These are phyloP conservation scores for Auriscalpium microsporum DNA, from an alignment of 768 basidiomycete species.

Conservation along the genomic window DNA sequence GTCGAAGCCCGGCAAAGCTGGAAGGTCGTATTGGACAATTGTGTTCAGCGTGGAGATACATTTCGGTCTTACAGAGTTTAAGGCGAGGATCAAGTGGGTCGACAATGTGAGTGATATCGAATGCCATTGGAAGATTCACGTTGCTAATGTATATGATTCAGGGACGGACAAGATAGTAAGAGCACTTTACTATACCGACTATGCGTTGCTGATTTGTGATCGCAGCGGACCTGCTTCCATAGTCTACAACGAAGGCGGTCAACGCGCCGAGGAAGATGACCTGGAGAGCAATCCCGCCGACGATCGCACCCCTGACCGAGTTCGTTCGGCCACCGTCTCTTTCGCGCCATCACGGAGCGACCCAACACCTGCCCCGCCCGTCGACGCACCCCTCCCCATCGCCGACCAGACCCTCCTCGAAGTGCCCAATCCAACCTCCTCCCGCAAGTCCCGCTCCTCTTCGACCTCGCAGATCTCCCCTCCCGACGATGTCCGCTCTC, in stretches of 20 bases:
- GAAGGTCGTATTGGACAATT: constrained; percentile 76
- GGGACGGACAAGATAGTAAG: constrained; percentile 70
- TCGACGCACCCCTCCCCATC: constrained; percentile 21
- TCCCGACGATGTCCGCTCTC: constrained; percentile 11
- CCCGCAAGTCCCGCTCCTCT: constrained; percentile 7
- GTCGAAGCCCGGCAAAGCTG: constrained; percentile 52
- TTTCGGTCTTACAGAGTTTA: constrained; percentile 77
- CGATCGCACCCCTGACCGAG: constrained; percentile 32
- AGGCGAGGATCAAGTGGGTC: constrained; percentile 73
- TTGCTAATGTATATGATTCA: constrained; percentile 18
- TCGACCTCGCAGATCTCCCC: constrained; percentile 16
- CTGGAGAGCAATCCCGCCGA: constrained; percentile 58
- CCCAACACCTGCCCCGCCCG: constrained; percentile 23
- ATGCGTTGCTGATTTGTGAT: constrained; percentile 2
- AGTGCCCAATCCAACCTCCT: constrained; percentile 12
- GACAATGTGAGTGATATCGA: constrained; percentile 50
- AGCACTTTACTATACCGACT: not conserved
- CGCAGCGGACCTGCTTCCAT: constrained; percentile 70
- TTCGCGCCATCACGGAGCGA: constrained; percentile 42
- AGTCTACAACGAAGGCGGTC: constrained; percentile 73
- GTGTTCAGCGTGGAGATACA: constrained; percentile 81
- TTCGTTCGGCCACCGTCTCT: constrained; percentile 40
- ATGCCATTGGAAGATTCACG: not conserved
- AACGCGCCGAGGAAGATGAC: constrained; percentile 68
- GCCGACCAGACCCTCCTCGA: constrained; percentile 21